Conservation (phyloP, 176 grass and related monocot species). For the Carex cristatella region DNA sequence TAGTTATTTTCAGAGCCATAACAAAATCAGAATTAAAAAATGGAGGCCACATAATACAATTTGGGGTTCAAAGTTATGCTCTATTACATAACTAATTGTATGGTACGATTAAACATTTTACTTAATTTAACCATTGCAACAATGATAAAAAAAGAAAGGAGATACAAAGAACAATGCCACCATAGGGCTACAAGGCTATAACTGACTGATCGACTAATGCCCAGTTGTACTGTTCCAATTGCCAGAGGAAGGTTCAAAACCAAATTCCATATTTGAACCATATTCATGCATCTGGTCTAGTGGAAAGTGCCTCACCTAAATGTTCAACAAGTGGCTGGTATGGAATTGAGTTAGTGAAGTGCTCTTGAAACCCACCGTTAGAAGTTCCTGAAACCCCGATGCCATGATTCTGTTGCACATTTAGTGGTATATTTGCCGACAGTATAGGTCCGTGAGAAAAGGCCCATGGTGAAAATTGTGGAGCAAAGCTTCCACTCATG, state of each 20-base stretch:
- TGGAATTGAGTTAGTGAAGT: neutral
- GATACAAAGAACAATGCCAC: neutral
- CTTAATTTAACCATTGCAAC: neutral
- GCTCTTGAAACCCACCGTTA: too few relatives aligned
- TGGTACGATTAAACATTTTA: neutral
- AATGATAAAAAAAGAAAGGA: neutral
- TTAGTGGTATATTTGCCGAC: neutral
- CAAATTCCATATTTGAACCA: neutral
- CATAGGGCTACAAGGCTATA: neutral
- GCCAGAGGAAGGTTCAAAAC: neutral
- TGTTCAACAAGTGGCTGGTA: neutral
- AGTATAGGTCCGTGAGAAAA: neutral
- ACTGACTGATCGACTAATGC: neutral
- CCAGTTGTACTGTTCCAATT: neutral
- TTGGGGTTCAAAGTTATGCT: too few relatives aligned
- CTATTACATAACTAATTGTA: neutral
- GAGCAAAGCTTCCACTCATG: neutral
- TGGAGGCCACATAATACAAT: too few relatives aligned
- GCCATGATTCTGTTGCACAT: neutral
- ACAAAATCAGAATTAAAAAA: too few relatives aligned
- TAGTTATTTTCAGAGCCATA: too few relatives aligned
- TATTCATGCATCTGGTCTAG: neutral
- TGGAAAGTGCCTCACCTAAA: neutral
- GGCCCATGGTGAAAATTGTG: neutral
- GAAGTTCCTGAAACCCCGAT: neutral